Percentiles rank a stretch among this genome's conserved stretches.
Evolutionary conservation across 768 basidiomycete genomes (phyloP).

Genomic region (Leccinum incarnatum): DNA sequence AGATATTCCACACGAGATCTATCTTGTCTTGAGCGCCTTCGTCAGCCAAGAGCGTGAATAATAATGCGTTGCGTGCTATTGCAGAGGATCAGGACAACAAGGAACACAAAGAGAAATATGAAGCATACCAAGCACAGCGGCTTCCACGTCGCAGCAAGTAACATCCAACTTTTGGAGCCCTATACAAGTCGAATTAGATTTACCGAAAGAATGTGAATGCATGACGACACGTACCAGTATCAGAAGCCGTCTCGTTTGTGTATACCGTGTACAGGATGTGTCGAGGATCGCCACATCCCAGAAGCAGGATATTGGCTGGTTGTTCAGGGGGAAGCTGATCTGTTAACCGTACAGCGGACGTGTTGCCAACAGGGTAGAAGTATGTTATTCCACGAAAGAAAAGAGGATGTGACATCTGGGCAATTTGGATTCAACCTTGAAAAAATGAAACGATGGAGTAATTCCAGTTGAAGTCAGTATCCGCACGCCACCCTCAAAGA

Average conservation of each 20-base stretch:
- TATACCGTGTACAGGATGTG: slow-evolving; percentile 51
- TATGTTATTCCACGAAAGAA: slow-evolving; percentile 33
- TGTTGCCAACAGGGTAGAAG: slow-evolving; percentile 63
- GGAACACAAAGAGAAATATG: background rate
- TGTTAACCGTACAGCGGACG: slow-evolving; percentile 49
- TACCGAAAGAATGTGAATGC: background rate
- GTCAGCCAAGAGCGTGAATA: slow-evolving; percentile 30
- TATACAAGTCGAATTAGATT: slow-evolving; percentile 4
- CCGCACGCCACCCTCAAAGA: too few species aligned
- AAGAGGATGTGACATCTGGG: slow-evolving; percentile 26
- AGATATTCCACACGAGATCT: slow-evolving; percentile 30
- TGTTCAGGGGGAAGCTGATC: slow-evolving; percentile 46
- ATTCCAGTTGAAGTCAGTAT: background rate
- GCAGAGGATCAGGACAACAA: background rate
- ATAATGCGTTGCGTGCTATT: slow-evolving; percentile 29
- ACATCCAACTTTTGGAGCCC: slow-evolving; percentile 26
- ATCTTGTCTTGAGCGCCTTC: slow-evolving; percentile 13
- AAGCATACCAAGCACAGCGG: slow-evolving; percentile 29
- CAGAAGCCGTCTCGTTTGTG: slow-evolving; percentile 9
- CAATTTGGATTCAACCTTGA: background rate
- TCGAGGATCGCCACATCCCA: slow-evolving; percentile 58
- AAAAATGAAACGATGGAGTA: background rate
- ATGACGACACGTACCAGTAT: slow-evolving; percentile 7
- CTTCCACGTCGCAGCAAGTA: slow-evolving; percentile 31
- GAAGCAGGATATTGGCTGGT: slow-evolving; percentile 46